phyloP scores from a whole-genome alignment of 164 flowering plant species.

The Berberis thunbergii region DNA sequence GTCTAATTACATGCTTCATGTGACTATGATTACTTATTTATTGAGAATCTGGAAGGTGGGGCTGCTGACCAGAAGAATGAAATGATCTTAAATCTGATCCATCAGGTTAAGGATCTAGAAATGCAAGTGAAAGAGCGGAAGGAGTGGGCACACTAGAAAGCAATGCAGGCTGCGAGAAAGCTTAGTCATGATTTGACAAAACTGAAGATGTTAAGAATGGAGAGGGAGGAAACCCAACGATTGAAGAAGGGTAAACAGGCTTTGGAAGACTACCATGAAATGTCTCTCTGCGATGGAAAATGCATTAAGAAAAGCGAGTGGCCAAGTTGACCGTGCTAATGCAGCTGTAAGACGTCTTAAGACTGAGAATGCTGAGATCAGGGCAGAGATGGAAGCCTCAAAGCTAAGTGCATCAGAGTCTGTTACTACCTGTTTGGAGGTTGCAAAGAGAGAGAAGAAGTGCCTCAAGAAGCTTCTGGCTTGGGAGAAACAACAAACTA shows the following conservation, averaged over 20 bases:
- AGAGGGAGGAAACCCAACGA: constrained; percentile 76
- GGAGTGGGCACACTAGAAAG: constrained; percentile 97
- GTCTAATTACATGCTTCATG: no score
- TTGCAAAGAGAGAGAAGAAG: no score
- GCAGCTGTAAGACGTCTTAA: constrained; percentile 45
- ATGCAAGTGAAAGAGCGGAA: constrained; percentile 73
- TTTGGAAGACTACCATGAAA: constrained; percentile 80
- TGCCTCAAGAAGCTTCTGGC: no score
- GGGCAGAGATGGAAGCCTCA: no score
- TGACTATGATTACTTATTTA: no score
- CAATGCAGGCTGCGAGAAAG: constrained; percentile 96
- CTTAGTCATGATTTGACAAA: constrained; percentile 78
- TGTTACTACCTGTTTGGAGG: no score
- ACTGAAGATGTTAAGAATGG: constrained; percentile 77
- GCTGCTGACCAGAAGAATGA: constrained; percentile 63
- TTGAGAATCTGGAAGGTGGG: constrained; percentile 7
- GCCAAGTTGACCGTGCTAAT: constrained; percentile 90
- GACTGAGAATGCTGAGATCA: no score
- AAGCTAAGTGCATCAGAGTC: no score
- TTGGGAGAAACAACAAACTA: no score
- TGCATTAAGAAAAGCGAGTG: constrained; percentile 82
- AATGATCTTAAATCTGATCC: constrained; percentile 42
- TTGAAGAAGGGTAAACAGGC: constrained; percentile 84
- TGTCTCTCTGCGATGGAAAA: constrained; percentile 84
- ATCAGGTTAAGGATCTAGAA: constrained; percentile 76